Evolutionary conservation across 2,329 filamentous ascomycete species (phyloP).

Genomic region (Corinectria fuckeliana): DNA sequence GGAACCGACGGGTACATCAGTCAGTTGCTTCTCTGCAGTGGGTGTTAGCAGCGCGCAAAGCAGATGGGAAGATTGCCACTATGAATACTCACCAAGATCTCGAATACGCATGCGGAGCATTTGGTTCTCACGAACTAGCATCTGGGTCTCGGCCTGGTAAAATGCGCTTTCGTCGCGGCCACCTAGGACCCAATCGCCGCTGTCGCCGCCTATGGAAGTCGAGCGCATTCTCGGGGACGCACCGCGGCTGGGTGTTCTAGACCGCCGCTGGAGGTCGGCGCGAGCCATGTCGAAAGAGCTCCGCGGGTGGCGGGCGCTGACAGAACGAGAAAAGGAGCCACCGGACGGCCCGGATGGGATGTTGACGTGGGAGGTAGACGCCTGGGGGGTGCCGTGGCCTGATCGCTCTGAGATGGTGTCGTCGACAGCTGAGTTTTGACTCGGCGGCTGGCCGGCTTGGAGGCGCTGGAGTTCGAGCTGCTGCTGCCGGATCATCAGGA

Average conservation of each 20-base stretch:
- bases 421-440: constrained; percentile 48
- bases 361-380: constrained; percentile 43
- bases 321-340: constrained; percentile 59
- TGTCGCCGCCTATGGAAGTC: constrained; percentile 65
- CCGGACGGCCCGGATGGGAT: constrained; percentile 42
- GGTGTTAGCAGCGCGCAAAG: constrained; percentile 14
- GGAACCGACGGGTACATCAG: constrained; percentile 47
- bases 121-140: constrained; percentile 78
- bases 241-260: constrained; percentile 64
- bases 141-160: constrained; percentile 84
- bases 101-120: constrained; percentile 79
- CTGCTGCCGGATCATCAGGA: constrained; percentile 78
- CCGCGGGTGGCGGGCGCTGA: constrained; percentile 56
- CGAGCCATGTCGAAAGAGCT: constrained; percentile 66
- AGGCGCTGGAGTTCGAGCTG: constrained; percentile 73
- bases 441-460: constrained; percentile 52
- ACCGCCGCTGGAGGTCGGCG: constrained; percentile 61
- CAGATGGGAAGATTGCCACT: background rate
- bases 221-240: constrained; percentile 63
- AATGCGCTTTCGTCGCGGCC: constrained; percentile 77
- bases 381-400: constrained; percentile 44
- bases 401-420: constrained; percentile 60
- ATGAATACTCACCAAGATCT: constrained; percentile 69
- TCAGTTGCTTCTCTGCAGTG: constrained; percentile 57
- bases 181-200: constrained; percentile 67